Conservation (phyloP, 2,329 filamentous ascomycete genomes). For the Microdochium trichocladiopsis region DNA sequence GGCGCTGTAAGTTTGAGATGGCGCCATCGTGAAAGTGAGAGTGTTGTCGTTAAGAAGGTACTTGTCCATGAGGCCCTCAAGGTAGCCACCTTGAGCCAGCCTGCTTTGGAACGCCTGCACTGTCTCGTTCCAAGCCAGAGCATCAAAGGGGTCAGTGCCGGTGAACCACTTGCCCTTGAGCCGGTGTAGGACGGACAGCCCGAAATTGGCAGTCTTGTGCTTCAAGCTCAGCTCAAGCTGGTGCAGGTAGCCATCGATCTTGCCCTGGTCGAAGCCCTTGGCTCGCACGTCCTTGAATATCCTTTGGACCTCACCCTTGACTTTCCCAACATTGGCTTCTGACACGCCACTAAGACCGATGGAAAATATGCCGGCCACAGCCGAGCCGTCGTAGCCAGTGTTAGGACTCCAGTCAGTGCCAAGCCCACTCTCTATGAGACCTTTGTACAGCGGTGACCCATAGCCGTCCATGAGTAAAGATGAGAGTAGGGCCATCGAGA, state of each 20-base stretch:
- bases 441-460: conserved; percentile 85
- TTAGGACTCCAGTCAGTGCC: conserved; percentile 94
- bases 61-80: conserved; percentile 80
- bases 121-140: conserved; percentile 85
- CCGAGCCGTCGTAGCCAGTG: conserved; percentile 79
- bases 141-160: conserved; percentile 85
- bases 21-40: conserved; percentile 90
- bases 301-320: conserved; percentile 66
- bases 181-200: conserved; percentile 82
- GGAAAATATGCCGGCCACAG: conserved; percentile 75
- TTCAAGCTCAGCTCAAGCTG: conserved; percentile 90
- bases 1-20: conserved; percentile 66
- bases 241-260: conserved; percentile 90
- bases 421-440: conserved; percentile 80
- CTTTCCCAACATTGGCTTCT: conserved; percentile 67
- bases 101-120: conserved; percentile 74
- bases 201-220: conserved; percentile 94
- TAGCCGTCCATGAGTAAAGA: conserved; percentile 89
- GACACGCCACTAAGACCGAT: conserved; percentile 87
- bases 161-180: conserved; percentile 94
- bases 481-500: conserved; percentile 75
- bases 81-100: conserved; percentile 69
- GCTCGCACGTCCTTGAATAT: conserved; percentile 64
- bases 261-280: conserved; percentile 79
- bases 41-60: conserved; percentile 84